Evolutionary conservation across 768 basidiomycete species (phyloP), one percentile per base, ranked within the genome.

Genomic region (Hemileccinum impolitum): DNA sequence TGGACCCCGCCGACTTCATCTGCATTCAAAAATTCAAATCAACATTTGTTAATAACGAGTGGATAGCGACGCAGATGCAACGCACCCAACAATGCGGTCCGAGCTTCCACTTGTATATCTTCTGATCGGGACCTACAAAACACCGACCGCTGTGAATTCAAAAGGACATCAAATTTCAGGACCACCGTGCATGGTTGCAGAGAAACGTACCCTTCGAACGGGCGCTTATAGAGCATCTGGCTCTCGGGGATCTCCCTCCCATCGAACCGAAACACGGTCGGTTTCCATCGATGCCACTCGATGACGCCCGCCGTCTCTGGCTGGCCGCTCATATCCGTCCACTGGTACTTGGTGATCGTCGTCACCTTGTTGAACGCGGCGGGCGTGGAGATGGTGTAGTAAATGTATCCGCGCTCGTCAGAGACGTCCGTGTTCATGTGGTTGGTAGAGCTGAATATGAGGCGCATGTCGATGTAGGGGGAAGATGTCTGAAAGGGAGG

Each of bases 101-200:
- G 4, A 66, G 23, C 6, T 47, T 51, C 68, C 66, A 70, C 12
- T 60, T 58, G 49, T 65, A 68, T 39, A 52, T 45, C 14, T 39
- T 54, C 0, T 60, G 57, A 45, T 67, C 64, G 0, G 54, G 64
- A 3, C 61, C 68, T 13, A 39, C 47, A 42, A 68, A 68, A 3
- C 53, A 40, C 17, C 60, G 62, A 21, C 57, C 53, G 30, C 64
- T 67, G 15, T 6, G 5, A 32, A n/a, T n/a, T n/a, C n/a, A 5
- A 14, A 19, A 15, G 11, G n/a, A n/a, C n/a, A n/a, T n/a, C n/a
- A n/a, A n/a, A n/a, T n/a, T n/a, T n/a, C n/a, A n/a, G n/a, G n/a
- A n/a, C n/a, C n/a, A n/a, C n/a, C n/a, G n/a, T n/a, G n/a, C n/a
- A n/a, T n/a, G n/a, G n/a, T n/a, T n/a, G n/a, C n/a, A n/a, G n/a